These are phyloP conservation scores for Pascua guehoae DNA, from an alignment of 1,284 basidiomycete genomes.

Conservation along the genomic window DNA sequence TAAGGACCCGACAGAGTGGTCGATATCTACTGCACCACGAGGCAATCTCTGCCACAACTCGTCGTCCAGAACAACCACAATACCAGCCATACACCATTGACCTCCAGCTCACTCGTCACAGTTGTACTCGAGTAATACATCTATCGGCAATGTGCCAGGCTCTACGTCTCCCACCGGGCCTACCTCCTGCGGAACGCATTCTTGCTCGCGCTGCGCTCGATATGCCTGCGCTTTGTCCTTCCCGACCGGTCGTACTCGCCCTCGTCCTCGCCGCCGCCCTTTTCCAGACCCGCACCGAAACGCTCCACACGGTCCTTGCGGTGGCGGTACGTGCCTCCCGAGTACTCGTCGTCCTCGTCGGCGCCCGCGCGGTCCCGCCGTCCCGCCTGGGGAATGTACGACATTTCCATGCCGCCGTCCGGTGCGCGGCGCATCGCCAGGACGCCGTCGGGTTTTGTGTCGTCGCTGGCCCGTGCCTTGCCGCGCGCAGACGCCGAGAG, in stretches of 20 bases:
- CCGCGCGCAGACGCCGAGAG: slow-evolving; percentile 27
- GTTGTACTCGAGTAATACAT: background rate
- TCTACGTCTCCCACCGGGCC: background rate
- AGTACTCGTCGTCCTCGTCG: slow-evolving; percentile 39
- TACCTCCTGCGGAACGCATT: slow-evolving; percentile 64
- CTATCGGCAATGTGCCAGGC: background rate
- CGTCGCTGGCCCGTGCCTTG: slow-evolving; percentile 10
- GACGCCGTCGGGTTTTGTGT: slow-evolving; percentile 30
- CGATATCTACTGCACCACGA: no score
- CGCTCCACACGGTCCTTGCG: slow-evolving; percentile 61
- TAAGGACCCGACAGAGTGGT: no score
- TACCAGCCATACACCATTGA: no score
- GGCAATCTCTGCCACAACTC: no score
- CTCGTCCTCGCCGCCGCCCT: slow-evolving; percentile 58
- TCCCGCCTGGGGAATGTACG: slow-evolving; percentile 48
- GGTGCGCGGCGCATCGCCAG: slow-evolving; percentile 41
- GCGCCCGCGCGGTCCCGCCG: slow-evolving; percentile 12
- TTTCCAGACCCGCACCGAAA: slow-evolving; percentile 83
- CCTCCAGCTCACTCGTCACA: no score
- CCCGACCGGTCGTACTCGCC: slow-evolving; percentile 56
- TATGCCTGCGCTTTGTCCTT: slow-evolving; percentile 65
- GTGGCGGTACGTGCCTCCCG: slow-evolving; percentile 46
- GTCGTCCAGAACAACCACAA: no score
- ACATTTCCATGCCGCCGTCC: slow-evolving; percentile 55
- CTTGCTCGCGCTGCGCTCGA: slow-evolving; percentile 77